These are phyloP conservation scores for Ceratonia siliqua DNA, from an alignment of 306 rosid genomes.

Conservation along the genomic window DNA sequence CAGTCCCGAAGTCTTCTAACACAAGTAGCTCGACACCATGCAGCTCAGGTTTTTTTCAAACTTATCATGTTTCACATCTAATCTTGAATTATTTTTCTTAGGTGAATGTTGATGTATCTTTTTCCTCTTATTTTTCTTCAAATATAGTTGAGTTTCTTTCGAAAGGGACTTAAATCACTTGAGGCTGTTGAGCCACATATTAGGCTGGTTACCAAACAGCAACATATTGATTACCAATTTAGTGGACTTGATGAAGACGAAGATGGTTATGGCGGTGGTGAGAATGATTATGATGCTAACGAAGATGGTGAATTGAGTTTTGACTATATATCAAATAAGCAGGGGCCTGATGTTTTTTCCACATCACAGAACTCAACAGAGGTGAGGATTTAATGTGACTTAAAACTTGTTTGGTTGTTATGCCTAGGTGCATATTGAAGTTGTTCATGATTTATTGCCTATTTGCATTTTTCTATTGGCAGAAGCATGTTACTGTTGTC, in stretches of 20 bases:
- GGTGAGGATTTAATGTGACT: slow-evolving; percentile 44
- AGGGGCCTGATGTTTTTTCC: slow-evolving; percentile 50
- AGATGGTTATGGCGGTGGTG: slow-evolving; percentile 32
- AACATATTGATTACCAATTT: slow-evolving; percentile 81
- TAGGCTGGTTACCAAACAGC: slow-evolving; percentile 58
- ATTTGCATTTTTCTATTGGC: background rate
- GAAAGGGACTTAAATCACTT: slow-evolving; percentile 84
- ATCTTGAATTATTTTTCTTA: slow-evolving; percentile 6
- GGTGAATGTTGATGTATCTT: slow-evolving; percentile 23
- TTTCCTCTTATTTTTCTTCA: slow-evolving; percentile 34
- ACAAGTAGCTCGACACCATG: slow-evolving; percentile 90
- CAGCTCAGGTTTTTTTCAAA: slow-evolving; percentile 67
- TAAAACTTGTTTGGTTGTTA: slow-evolving; percentile 20
- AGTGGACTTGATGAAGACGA: slow-evolving; percentile 72
- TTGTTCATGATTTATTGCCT: slow-evolving; percentile 14
- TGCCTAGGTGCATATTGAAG: slow-evolving; percentile 18
- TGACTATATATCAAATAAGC: slow-evolving; percentile 59
- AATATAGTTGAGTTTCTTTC: slow-evolving; percentile 76
- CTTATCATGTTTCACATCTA: slow-evolving; percentile 27
- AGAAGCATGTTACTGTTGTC: slow-evolving; percentile 7
- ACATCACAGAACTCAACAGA: slow-evolving; percentile 65
- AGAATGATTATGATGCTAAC: slow-evolving; percentile 41
- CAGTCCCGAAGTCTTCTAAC: slow-evolving; percentile 82
- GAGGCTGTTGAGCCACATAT: slow-evolving; percentile 87
- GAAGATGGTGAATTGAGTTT: slow-evolving; percentile 74